Evolutionary conservation across 2,329 filamentous ascomycete genomes (phyloP).

Genomic region (Myriosclerotinia duriaeana): DNA sequence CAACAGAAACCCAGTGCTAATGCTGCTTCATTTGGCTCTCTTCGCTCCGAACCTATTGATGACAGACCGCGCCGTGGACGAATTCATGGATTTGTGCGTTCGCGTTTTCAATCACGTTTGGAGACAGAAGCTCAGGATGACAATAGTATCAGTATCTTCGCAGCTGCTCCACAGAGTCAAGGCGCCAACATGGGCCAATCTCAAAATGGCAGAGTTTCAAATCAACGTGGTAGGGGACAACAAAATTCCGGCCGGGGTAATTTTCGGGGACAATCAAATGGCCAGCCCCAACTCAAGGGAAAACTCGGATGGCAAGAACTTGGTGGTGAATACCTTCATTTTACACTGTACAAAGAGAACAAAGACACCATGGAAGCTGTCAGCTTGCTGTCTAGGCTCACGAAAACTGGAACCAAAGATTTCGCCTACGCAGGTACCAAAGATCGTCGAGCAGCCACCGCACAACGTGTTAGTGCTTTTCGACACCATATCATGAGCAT

Average conservation of each 20-base stretch:
- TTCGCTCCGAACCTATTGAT: constrained; percentile 54
- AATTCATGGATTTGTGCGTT: constrained; percentile 58
- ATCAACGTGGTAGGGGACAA: constrained; percentile 22
- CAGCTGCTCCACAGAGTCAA: constrained; percentile 41
- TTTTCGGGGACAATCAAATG: constrained; percentile 27
- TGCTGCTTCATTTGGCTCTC: constrained; percentile 52
- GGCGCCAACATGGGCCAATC: too few species aligned
- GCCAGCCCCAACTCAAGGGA: constrained; percentile 36
- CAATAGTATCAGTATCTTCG: constrained; percentile 58
- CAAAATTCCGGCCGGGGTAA: constrained; percentile 25
- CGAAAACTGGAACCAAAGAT: constrained; percentile 58
- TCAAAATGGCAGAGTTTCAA: constrained; percentile 18
- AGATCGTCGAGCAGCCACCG: constrained; percentile 67
- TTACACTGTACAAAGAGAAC: constrained; percentile 74
- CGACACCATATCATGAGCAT: constrained; percentile 63
- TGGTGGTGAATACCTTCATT: constrained; percentile 70
- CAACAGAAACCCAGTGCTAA: constrained; percentile 55
- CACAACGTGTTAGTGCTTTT: constrained; percentile 63
- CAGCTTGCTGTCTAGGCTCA: constrained; percentile 56
- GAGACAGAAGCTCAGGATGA: constrained; percentile 62
- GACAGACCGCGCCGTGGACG: constrained; percentile 62
- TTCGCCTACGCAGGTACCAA: constrained; percentile 73
- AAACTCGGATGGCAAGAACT: constrained; percentile 63
- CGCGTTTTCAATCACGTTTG: constrained; percentile 61
- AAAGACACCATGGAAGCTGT: constrained; percentile 64